Percentiles rank a stretch among this genome's conserved stretches.
These are phyloP conservation scores for Pseudogymnoascus sp. DNA, from an alignment of 2,329 filamentous ascomycete species.

Conservation along the genomic window DNA sequence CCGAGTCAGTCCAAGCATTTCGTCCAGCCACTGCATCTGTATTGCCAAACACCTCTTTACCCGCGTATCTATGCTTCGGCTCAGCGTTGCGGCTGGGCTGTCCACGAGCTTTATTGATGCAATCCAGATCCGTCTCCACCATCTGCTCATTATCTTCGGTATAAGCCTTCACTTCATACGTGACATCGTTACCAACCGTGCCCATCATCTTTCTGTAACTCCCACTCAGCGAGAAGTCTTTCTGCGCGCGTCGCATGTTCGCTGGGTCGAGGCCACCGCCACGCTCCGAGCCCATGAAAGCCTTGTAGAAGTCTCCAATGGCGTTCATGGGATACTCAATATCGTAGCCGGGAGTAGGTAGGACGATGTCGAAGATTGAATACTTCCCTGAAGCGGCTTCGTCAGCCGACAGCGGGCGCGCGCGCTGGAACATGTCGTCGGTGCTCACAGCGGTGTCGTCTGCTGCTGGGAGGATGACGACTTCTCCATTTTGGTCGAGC, in stretches of 20 bases:
- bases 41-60: neutral
- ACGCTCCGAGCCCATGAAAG: slow-evolving; percentile 73
- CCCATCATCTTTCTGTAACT: slow-evolving; percentile 78
- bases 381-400: slow-evolving; percentile 71
- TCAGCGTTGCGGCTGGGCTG: slow-evolving; percentile 9
- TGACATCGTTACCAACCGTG: slow-evolving; percentile 53
- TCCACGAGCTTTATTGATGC: slow-evolving; percentile 16
- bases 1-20: slow-evolving; percentile 23
- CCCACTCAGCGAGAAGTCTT: slow-evolving; percentile 81
- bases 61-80: neutral
- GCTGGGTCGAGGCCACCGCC: slow-evolving; percentile 75
- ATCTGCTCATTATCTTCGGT: slow-evolving; percentile 68
- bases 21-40: slow-evolving; percentile 13
- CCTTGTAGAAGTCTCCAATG: slow-evolving; percentile 72
- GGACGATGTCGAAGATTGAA: slow-evolving; percentile 77
- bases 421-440: slow-evolving; percentile 55
- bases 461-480: slow-evolving; percentile 43
- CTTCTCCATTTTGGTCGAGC: slow-evolving; percentile 31
- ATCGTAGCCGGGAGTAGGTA: slow-evolving; percentile 88
- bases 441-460: slow-evolving; percentile 45
- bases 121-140: slow-evolving; percentile 77
- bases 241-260: slow-evolving; percentile 77
- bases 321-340: slow-evolving; percentile 78
- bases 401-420: slow-evolving; percentile 63
- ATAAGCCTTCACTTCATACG: slow-evolving; percentile 64